Base-by-base conservation (phyloP, 2,329 filamentous ascomycete species). In the Aspergillus fumigatiaffinis region DNA sequence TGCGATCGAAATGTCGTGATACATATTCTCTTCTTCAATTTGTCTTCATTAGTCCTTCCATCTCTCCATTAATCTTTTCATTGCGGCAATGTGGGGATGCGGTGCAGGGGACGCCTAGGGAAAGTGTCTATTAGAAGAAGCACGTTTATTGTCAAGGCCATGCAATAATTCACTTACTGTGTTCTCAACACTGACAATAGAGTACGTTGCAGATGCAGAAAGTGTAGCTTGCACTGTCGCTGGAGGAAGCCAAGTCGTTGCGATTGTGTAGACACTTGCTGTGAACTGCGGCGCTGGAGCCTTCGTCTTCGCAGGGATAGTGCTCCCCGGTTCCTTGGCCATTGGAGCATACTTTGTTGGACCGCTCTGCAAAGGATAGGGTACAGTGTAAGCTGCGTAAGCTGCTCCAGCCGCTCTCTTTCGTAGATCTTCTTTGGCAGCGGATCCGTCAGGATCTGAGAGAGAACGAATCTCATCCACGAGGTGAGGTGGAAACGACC, bases 321-420 rank as follows among this genome's bases (percentile, higher is more conserved):
- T 83, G 4, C 81, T 85, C 10, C 79, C 78, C 2, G 84, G 84
- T n/a, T 80, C 74, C 52, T 79, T 79, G 59, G 85, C 82, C 81
- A 85, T 84, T 1, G 85, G 84, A 12, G 84, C 85, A 68, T 84
- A 87, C 66, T 80, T 80, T 3, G 81, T 86, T 29, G 76, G 66
- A 1, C 84, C 85, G 0, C 64, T 66, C 68, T 87, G 85, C 63
- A 80, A 71, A 3, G 76, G 77, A 63, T 85, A 87, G 3, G 82
- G 79, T 7, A 85, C 71, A 1, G 66, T 74, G 60, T 71, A 76
- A 10, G 59, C 58, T 10, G 62, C 67, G 60, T 71, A 76, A 10
- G 59, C 58, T 10, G 61, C 68, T 3, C 58, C 63, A 49, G 59
- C 63, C 60, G 68, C 68, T 62, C 68, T 66, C 63, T 70, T 77